Percentiles rank a stretch among this genome's conserved stretches.
phyloP scores from a whole-genome alignment of 176 grass and related monocot species.

The Raddia distichophylla region DNA sequence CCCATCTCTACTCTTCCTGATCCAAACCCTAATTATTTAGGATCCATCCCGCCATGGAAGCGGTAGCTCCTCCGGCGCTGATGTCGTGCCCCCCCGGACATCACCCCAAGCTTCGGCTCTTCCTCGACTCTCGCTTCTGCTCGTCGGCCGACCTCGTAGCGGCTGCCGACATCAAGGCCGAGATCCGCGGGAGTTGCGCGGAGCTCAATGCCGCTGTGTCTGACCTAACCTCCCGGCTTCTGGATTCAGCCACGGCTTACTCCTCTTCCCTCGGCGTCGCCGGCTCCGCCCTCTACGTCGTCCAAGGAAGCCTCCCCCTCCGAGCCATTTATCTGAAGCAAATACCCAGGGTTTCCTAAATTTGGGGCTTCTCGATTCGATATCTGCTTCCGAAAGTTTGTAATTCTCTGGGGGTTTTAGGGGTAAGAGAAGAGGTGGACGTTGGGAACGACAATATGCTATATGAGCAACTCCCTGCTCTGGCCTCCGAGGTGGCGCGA shows the following conservation, averaged over 20 bases:
- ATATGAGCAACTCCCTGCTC: conserved; percentile 64
- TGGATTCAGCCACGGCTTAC: conserved; percentile 38
- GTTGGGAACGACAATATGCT: conserved; percentile 47
- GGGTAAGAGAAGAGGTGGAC: conserved; percentile 36
- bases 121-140: conserved; percentile 62
- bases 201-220: conserved; percentile 62
- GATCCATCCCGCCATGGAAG: conserved; percentile 48
- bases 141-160: conserved; percentile 55
- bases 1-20: conserved; percentile 33
- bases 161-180: conserved; percentile 59
- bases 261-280: conserved; percentile 46
- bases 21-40: conserved; percentile 36
- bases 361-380: not conserved
- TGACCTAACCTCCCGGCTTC: conserved; percentile 42
- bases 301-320: conserved; percentile 42
- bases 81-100: conserved; percentile 23
- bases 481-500: conserved; percentile 83
- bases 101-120: conserved; percentile 42
- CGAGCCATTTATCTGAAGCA: conserved; percentile 39
- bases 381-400: not conserved
- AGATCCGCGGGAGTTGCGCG: conserved; percentile 60
- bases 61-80: conserved; percentile 33
- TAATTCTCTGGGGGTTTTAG: conserved; percentile 20
- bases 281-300: conserved; percentile 36
- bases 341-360: conserved; percentile 4